Conservation (phyloP, 2,329 filamentous ascomycete species). For the Endothia cerciana region DNA sequence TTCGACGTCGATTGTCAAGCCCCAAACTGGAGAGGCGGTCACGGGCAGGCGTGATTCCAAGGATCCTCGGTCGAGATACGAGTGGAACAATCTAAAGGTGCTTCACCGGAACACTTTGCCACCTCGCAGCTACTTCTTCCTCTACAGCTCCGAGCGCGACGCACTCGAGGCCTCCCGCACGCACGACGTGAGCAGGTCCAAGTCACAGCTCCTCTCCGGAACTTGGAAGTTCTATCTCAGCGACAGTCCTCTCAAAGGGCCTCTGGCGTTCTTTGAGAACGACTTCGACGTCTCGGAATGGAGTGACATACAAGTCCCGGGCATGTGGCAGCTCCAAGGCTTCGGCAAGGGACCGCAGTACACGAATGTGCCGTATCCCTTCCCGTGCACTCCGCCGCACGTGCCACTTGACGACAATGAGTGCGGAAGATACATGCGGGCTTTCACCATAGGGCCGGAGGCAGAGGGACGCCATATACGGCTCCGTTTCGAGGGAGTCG, state of each 20-base stretch:
- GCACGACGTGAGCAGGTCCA: constrained; percentile 43
- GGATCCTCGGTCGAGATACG: constrained; percentile 32
- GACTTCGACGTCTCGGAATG: constrained; percentile 42
- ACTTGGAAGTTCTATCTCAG: constrained; percentile 58
- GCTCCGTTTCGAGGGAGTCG: constrained; percentile 76
- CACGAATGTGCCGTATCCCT: constrained; percentile 70
- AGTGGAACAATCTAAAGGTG: constrained; percentile 65
- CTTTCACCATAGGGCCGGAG: constrained; percentile 55
- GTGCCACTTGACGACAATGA: constrained; percentile 68
- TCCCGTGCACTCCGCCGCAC: constrained; percentile 68
- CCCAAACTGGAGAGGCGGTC: neutral
- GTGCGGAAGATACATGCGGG: constrained; percentile 63
- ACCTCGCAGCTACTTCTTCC: constrained; percentile 59
- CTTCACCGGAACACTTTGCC: constrained; percentile 63
- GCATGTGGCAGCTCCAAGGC: constrained; percentile 73
- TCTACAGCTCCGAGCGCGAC: constrained; percentile 47
- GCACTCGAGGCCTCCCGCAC: constrained; percentile 50
- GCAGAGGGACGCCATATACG: constrained; percentile 60
- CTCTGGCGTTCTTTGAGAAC: constrained; percentile 43
- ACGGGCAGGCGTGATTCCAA: too few species aligned
- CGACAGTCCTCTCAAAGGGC: constrained; percentile 50
- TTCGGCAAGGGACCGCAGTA: constrained; percentile 68
- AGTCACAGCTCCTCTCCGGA: constrained; percentile 52
- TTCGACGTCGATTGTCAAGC: neutral
- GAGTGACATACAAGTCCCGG: constrained; percentile 61